Conservation (phyloP, 1,284 basidiomycete genomes). For the Takashimella koratensis region DNA sequence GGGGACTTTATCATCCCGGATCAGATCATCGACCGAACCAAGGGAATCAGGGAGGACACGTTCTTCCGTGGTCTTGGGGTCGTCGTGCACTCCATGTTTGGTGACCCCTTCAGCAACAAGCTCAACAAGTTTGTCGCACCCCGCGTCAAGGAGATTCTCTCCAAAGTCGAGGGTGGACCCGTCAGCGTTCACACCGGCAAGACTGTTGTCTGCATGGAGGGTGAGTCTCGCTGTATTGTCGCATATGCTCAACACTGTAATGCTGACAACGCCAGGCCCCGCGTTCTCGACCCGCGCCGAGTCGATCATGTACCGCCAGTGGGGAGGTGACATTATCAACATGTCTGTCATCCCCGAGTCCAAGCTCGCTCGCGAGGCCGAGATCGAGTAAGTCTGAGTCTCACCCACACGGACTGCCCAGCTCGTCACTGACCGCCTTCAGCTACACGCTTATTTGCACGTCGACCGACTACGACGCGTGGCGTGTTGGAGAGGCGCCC, state of each 20-base stretch:
- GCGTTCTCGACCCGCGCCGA: slow-evolving; percentile 79
- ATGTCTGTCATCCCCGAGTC: slow-evolving; percentile 94
- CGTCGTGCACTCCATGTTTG: slow-evolving; percentile 91
- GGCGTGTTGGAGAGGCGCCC: slow-evolving; percentile 71
- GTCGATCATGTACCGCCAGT: slow-evolving; percentile 86
- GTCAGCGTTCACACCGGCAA: slow-evolving; percentile 72
- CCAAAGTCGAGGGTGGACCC: slow-evolving; percentile 54
- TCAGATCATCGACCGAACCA: slow-evolving; percentile 96
- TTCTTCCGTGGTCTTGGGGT: slow-evolving; percentile 81
- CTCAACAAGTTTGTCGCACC: slow-evolving; percentile 67
- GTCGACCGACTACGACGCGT: slow-evolving; percentile 85
- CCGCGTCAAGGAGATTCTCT: slow-evolving; percentile 61
- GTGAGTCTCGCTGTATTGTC: slow-evolving; percentile 78
- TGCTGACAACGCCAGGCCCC: slow-evolving; percentile 28
- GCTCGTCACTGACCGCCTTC: slow-evolving; percentile 9
- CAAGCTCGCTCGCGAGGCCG: slow-evolving; percentile 91
- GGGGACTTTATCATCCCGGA: slow-evolving; percentile 84
- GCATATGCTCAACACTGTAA: too few relatives aligned
- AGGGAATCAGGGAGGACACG: slow-evolving; percentile 76
- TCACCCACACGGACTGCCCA: not conserved
- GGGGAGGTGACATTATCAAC: slow-evolving; percentile 93
- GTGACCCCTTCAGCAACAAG: slow-evolving; percentile 75
- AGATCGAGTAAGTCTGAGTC: slow-evolving; percentile 64
- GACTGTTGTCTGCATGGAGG: slow-evolving; percentile 95
- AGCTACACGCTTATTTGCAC: slow-evolving; percentile 90